Conservation (phyloP, 208 protist genomes). For the Novymonas esmeraldas region DNA sequence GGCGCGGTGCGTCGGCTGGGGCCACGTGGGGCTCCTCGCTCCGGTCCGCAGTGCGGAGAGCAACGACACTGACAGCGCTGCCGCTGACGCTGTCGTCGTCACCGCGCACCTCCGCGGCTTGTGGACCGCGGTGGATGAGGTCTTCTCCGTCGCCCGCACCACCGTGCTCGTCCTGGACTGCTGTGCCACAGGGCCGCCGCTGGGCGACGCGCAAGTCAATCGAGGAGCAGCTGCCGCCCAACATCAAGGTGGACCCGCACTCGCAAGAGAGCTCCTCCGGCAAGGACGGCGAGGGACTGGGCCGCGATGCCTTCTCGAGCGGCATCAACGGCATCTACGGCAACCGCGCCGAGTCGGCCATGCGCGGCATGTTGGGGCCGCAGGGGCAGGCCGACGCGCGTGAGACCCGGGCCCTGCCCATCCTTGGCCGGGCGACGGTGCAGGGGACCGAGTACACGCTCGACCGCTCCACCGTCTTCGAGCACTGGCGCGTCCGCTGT, state of each 20-base stretch:
- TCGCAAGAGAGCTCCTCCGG: conserved; percentile 11
- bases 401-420: conserved; percentile 81
- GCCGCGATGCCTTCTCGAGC: conserved; percentile 33
- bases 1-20: background rate
- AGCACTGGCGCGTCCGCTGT: conserved; percentile 80
- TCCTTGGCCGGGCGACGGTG: conserved; percentile 74
- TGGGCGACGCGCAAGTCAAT: conserved; percentile 32
- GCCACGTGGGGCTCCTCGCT: background rate
- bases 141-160: too few species aligned
- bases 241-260: conserved; percentile 45
- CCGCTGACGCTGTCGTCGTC: background rate
- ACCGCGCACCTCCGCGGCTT: background rate
- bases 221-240: conserved; percentile 39
- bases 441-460: conserved; percentile 80
- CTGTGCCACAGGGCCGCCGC: background rate
- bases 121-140: too few species aligned
- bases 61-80: background rate
- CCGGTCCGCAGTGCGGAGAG: background rate
- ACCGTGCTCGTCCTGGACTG: background rate
- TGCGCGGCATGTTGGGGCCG: conserved; percentile 86
- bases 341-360: conserved; percentile 71
- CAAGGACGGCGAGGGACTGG: conserved; percentile 25
- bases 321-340: conserved; percentile 87
- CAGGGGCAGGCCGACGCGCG: conserved; percentile 76
- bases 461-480: conserved; percentile 83